phyloP scores from a whole-genome alignment of 805 yeast species.

The Lipomyces spencermartinsiae region DNA sequence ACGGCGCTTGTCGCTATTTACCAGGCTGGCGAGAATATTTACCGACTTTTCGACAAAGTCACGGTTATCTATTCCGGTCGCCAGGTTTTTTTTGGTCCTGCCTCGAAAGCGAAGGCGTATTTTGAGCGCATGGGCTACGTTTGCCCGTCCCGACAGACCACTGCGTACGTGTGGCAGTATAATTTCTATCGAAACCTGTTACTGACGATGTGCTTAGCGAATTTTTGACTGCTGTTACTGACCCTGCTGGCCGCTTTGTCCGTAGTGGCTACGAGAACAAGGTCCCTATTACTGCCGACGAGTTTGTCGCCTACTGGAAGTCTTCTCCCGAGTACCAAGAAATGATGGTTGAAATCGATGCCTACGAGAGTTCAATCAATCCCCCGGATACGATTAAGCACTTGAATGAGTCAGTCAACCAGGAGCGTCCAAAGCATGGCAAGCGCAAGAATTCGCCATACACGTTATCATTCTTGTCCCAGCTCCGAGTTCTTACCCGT shows the following conservation, averaged over 20 bases:
- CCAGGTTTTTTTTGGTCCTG: conserved; percentile 71
- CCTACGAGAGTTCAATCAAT: conserved; percentile 46
- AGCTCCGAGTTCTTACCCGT: conserved; percentile 47
- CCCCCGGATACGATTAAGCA: conserved; percentile 47
- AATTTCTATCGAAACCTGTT: no score
- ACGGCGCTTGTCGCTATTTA: conserved; percentile 72
- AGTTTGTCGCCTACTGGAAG: conserved; percentile 66
- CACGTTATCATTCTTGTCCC: conserved; percentile 54
- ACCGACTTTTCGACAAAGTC: conserved; percentile 67
- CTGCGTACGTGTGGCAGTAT: conserved; percentile 51
- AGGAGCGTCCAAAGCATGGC: conserved; percentile 50
- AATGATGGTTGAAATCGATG: conserved; percentile 55
- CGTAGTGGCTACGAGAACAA: conserved; percentile 55
- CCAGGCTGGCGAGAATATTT: conserved; percentile 72
- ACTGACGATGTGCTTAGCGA: conserved; percentile 45
- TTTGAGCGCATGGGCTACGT: conserved; percentile 69
- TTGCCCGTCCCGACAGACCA: conserved; percentile 69
- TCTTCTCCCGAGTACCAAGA: conserved; percentile 54
- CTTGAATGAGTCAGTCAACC: conserved; percentile 49
- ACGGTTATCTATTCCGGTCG: conserved; percentile 63
- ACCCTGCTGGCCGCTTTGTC: conserved; percentile 64
- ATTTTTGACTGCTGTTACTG: conserved; percentile 71
- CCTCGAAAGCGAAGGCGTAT: conserved; percentile 58
- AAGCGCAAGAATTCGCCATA: conserved; percentile 53
- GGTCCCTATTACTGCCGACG: conserved; percentile 68